A percentile compares a stretch with the other conserved stretches of the same genome.
Conservation (phyloP, 192 early-diverging fungal species). For the Backusella circina region DNA sequence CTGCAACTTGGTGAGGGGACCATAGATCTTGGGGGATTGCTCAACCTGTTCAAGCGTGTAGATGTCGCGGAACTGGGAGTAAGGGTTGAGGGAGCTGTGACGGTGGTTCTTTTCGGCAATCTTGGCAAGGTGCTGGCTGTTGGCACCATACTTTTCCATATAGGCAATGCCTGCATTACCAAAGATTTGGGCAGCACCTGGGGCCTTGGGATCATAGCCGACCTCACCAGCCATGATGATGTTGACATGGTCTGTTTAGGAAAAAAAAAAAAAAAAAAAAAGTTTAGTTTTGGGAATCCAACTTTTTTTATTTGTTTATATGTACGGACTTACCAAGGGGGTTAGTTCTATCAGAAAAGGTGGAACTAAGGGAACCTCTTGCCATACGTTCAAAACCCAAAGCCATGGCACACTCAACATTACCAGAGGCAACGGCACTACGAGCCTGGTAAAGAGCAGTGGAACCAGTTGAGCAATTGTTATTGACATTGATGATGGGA, state of each 20-base stretch:
- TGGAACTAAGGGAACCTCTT: constrained; percentile 43
- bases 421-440: constrained; percentile 54
- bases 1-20: constrained; percentile 70
- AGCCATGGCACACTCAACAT: constrained; percentile 66
- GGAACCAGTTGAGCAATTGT: constrained; percentile 76
- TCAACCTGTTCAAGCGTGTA: constrained; percentile 62
- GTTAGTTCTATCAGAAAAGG: constrained; percentile 57
- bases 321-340: constrained; percentile 47
- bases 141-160: constrained; percentile 59
- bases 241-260: constrained; percentile 50
- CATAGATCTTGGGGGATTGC: constrained; percentile 58
- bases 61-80: constrained; percentile 64
- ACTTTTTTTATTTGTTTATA: not conserved
- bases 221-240: constrained; percentile 53
- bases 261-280: no score
- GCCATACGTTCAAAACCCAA: constrained; percentile 76
- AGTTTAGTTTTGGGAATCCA: not conserved
- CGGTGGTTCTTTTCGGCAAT: constrained; percentile 76
- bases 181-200: constrained; percentile 68
- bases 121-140: constrained; percentile 52
- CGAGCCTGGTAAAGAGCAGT: constrained; percentile 66
- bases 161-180: constrained; percentile 72
- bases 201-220: constrained; percentile 49
- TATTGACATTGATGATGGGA: constrained; percentile 69
- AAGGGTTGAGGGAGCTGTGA: constrained; percentile 66